Conservation (phyloP, 192 early-diverging fungal species). For the Mortierella alpina region DNA sequence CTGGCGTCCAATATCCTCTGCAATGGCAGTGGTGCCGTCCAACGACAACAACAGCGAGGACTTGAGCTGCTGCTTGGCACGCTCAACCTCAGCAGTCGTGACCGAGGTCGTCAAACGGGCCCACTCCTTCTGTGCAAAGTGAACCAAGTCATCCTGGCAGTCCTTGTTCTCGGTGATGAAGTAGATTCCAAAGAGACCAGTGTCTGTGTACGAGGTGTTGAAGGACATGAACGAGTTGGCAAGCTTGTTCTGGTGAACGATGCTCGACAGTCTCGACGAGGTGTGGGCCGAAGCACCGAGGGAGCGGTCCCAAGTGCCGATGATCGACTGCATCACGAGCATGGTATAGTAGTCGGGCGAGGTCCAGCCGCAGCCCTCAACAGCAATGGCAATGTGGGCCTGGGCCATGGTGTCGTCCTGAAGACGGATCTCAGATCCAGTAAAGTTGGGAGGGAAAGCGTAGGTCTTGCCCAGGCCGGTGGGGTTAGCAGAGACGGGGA, state of each 20-base stretch:
- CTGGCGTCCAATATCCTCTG: constrained; percentile 98
- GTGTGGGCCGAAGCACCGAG: constrained; percentile 89
- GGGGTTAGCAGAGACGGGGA: constrained; percentile 69
- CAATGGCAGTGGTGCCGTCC: constrained; percentile 94
- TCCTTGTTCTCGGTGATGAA: constrained; percentile 84
- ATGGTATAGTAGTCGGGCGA: constrained; percentile 95
- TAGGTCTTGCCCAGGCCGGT: constrained; percentile 58
- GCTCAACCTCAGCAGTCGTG: constrained; percentile 91
- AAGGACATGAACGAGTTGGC: constrained; percentile 99
- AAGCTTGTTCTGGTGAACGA: constrained; percentile 84
- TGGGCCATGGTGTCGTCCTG: constrained; percentile 90
- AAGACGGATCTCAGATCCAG: constrained; percentile 90
- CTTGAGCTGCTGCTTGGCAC: constrained; percentile 99
- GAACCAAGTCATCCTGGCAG: constrained; percentile 87
- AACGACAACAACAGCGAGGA: constrained; percentile 89
- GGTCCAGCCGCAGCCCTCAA: constrained; percentile 96
- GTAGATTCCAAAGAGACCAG: constrained; percentile 98
- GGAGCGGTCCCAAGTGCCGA: constrained; percentile 97
- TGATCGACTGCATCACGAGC: constrained; percentile 94
- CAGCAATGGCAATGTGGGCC: constrained; percentile 97
- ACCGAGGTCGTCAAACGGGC: constrained; percentile 86
- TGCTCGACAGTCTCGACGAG: constrained; percentile 86
- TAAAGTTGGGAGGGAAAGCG: constrained; percentile 78
- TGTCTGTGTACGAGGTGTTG: constrained; percentile 99
- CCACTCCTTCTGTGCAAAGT: constrained; percentile 94